Conservation (phyloP, 345 rosid genomes). For the Nasturtium officinale region DNA sequence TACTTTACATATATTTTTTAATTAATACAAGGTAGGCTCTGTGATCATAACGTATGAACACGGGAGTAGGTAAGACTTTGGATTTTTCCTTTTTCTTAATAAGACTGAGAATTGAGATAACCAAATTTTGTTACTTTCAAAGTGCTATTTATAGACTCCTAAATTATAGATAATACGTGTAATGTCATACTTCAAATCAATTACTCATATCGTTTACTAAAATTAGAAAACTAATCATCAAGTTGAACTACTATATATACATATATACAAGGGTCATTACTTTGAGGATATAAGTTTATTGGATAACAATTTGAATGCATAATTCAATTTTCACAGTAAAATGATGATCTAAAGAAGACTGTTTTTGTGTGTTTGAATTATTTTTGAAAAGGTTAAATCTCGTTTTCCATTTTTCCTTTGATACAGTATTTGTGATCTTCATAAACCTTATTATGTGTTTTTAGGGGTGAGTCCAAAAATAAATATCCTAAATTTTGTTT, state of each 20-base stretch:
- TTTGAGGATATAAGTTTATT: background rate
- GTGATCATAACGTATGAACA: conserved; percentile 31
- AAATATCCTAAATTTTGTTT: too few relatives aligned
- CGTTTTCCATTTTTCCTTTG: too few relatives aligned
- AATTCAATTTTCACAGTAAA: too few relatives aligned
- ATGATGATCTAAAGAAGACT: too few relatives aligned
- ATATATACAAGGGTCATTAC: background rate
- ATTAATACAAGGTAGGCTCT: conserved; percentile 2
- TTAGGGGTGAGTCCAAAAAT: too few relatives aligned
- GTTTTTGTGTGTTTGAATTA: too few relatives aligned
- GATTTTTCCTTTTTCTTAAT: background rate
- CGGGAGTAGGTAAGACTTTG: conserved; percentile 26
- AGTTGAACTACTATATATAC: background rate
- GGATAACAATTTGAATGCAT: too few relatives aligned
- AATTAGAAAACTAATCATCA: background rate
- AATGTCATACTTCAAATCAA: background rate
- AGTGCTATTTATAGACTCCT: background rate
- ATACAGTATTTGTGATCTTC: too few relatives aligned
- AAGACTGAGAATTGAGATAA: background rate
- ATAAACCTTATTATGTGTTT: too few relatives aligned
- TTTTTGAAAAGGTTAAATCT: too few relatives aligned
- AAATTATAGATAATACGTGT: background rate
- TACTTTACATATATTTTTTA: background rate
- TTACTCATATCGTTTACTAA: background rate
- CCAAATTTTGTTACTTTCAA: background rate